Base-by-base conservation (phyloP, 2,329 filamentous ascomycete species). In the Penicillium verrucosum region DNA sequence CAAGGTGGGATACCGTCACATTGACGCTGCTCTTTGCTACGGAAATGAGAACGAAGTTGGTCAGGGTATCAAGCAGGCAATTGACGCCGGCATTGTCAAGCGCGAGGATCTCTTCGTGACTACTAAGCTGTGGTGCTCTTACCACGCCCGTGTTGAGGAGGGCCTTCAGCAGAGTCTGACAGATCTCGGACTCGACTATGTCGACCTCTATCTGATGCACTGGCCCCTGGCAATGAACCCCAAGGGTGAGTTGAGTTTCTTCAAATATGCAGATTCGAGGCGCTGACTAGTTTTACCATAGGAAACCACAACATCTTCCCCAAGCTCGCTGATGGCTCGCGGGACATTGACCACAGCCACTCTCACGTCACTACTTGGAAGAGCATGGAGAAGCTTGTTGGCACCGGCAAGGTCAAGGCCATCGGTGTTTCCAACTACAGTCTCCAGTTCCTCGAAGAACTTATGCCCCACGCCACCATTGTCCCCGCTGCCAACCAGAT, bases 81-180 rank as follows among this genome's bases (percentile, higher is more conserved):
- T 93, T 68, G 80, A 78, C 27, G 77, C 84, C 5, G 89, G 89
- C 25, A 79, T 83, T 59, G 78, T 89, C 66, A 89, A 87, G 81
- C 84, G 90, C 59, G 84, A 89, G 71, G 89, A 95, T 56, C 77
- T 95, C 60, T 95, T 94, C 76, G 84, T 95, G 57, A 89, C 90
- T 53, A 90, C 87, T 68, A 95, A 96, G 81, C 82, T 92, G 37
- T 95, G 90, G 89, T 88, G 86, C 68, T 90, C 89, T 49, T 92
- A 89, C 78, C 87, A 88, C 73, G 84, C 83, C 30, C 81, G 86
- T 7, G 85, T 85, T 6, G 86, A 89, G 74, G 78, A 88, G 66
- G 85, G 82, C 36, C 80, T 94, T 36, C 84, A 90, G 62, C 86
- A 87, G 80, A 89, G 86, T 67, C 78, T 94, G 71, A 83, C 87